Evolutionary conservation across 2,329 filamentous ascomycete genomes (phyloP).

Genomic region (Calonectria multiphialidica): DNA sequence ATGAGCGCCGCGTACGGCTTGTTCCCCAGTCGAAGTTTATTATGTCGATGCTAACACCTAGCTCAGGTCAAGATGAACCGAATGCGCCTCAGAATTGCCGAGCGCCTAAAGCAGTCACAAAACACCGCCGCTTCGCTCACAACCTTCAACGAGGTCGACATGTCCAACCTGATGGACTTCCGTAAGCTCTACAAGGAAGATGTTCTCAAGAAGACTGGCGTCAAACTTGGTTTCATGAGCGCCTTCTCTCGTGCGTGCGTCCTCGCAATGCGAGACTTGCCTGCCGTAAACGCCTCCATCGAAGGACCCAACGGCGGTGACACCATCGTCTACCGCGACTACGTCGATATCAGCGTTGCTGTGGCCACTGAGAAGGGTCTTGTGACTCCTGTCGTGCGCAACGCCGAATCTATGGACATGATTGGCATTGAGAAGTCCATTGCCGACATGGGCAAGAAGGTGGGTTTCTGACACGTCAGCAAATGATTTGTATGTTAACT

Average conservation of each 20-base stretch:
- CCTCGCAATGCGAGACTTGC: slow-evolving; percentile 94
- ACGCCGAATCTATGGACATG: slow-evolving; percentile 89
- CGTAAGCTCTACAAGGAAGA: slow-evolving; percentile 98
- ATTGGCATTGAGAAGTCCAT: slow-evolving; percentile 91
- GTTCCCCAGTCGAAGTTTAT: too few species aligned
- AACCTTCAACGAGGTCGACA: slow-evolving; percentile 99
- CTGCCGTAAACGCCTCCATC: slow-evolving; percentile 94
- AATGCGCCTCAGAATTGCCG: slow-evolving; percentile 96
- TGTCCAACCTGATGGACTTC: slow-evolving; percentile 98
- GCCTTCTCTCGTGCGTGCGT: slow-evolving; percentile 93
- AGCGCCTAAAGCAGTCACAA: slow-evolving; percentile 98
- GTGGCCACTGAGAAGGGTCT: slow-evolving; percentile 98
- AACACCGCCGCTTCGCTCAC: slow-evolving; percentile 98
- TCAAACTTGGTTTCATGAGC: slow-evolving; percentile 99
- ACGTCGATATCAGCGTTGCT: slow-evolving; percentile 97
- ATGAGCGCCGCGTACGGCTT: slow-evolving; percentile 84
- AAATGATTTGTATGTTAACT: not conserved
- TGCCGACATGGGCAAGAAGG: slow-evolving; percentile 96
- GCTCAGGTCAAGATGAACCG: slow-evolving; percentile 98
- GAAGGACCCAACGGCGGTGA: slow-evolving; percentile 95
- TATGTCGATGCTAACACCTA: slow-evolving; percentile 17
- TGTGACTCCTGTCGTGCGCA: slow-evolving; percentile 95
- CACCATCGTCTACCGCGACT: slow-evolving; percentile 98
- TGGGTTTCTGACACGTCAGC: slow-evolving; percentile 49
- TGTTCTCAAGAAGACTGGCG: slow-evolving; percentile 92